Evolutionary conservation across 2,329 filamentous ascomycete species (phyloP).

Genomic region (Arthrobotrys pseudoclavata): DNA sequence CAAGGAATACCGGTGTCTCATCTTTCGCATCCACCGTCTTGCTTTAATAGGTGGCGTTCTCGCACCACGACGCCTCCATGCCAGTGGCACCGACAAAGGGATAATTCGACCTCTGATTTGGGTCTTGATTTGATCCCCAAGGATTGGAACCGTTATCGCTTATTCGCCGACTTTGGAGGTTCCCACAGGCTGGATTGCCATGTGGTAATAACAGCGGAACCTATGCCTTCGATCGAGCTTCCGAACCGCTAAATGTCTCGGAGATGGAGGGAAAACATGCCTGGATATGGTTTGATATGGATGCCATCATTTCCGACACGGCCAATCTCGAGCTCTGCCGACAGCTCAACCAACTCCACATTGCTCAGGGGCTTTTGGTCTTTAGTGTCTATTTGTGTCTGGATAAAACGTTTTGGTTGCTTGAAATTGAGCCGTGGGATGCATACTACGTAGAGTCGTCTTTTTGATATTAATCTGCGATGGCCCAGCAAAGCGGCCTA

Average conservation of each 20-base stretch:
- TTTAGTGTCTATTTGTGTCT: constrained; percentile 31
- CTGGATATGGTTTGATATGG: constrained; percentile 39
- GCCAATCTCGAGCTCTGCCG: constrained; percentile 29
- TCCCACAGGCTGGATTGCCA: constrained; percentile 55
- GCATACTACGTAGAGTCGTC: constrained; percentile 1
- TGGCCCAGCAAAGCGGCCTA: constrained; percentile 38
- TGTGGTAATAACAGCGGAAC: constrained; percentile 56
- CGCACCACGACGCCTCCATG: constrained; percentile 29
- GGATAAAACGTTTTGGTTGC: constrained; percentile 8
- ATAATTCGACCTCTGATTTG: constrained; percentile 31
- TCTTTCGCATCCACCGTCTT: constrained; percentile 34
- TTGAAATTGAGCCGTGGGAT: constrained; percentile 26
- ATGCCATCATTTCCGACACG: constrained; percentile 48
- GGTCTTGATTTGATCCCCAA: constrained; percentile 44
- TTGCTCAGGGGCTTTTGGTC: constrained; percentile 27
- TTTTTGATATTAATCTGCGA: constrained; percentile 21
- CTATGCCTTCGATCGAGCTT: constrained; percentile 56
- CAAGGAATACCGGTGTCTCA: constrained; percentile 32
- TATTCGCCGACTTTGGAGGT: constrained; percentile 48
- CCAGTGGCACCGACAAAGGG: constrained; percentile 40
- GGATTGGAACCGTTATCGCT: constrained; percentile 41
- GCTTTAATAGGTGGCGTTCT: constrained; percentile 38
- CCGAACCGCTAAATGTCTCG: constrained; percentile 55
- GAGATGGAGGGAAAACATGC: constrained; percentile 52
- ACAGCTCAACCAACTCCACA: constrained; percentile 45